phyloP scores from a whole-genome alignment of 495 filamentous ascomycete species.

The Neurospora tetrasperma region DNA sequence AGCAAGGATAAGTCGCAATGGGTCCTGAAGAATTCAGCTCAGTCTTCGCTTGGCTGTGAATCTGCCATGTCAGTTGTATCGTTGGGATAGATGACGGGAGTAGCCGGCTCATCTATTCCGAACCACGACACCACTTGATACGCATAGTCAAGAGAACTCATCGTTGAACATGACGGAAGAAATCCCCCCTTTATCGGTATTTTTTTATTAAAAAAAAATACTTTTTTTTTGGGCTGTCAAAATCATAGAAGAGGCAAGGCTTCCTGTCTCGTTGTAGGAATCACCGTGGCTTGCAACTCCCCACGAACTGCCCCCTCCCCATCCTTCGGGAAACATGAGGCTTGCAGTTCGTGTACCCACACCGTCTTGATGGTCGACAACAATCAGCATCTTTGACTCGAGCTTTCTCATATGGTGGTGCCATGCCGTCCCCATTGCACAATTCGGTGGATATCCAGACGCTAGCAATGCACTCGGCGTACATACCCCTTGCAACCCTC shows the following conservation, averaged over 20 bases:
- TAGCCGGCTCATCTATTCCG: background rate
- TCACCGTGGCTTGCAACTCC: background rate
- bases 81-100: background rate
- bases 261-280: background rate
- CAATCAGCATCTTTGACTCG: too few relatives aligned
- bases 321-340: background rate
- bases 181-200: background rate
- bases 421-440: too few relatives aligned
- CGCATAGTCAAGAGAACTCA: background rate
- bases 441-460: background rate
- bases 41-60: background rate
- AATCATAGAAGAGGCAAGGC: background rate
- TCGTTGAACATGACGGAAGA: background rate
- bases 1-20: background rate
- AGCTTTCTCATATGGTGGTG: too few relatives aligned
- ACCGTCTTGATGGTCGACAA: too few relatives aligned
- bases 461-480: background rate
- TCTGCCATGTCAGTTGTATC: background rate
- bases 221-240: background rate
- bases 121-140: background rate
- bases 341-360: background rate
- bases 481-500: constrained; percentile 6
- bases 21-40: background rate
- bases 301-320: background rate
- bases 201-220: too few relatives aligned